Evolutionary conservation across 495 filamentous ascomycete genomes (phyloP).

Genomic region (Penicillium longicatenatum): DNA sequence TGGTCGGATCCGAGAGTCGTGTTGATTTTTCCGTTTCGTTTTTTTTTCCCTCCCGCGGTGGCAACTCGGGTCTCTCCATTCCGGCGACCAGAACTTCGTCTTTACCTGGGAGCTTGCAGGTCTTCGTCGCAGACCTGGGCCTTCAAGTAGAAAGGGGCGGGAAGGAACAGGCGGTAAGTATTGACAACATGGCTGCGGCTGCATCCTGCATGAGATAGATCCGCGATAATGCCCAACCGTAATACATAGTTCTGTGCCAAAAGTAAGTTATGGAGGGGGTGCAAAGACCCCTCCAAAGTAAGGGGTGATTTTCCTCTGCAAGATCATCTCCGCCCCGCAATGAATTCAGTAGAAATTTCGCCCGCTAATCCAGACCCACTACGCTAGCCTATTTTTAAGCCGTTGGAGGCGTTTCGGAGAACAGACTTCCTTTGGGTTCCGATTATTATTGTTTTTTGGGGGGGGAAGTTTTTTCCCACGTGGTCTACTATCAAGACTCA

Average conservation of each 20-base stretch:
- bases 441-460: neutral
- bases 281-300: constrained; percentile 5
- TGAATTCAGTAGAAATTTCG: constrained; percentile 21
- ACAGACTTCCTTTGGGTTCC: neutral
- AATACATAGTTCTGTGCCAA: too few relatives aligned
- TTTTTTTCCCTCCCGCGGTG: constrained; percentile 17
- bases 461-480: too few relatives aligned
- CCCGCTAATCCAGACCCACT: constrained; percentile 21
- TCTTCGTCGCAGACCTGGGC: neutral
- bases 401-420: constrained; percentile 8
- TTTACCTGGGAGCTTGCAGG: constrained; percentile 8
- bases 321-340: constrained; percentile 36
- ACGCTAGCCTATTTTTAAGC: constrained; percentile 20
- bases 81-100: constrained; percentile 11
- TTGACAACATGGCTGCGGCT: constrained; percentile 19
- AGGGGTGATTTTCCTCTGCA: constrained; percentile 26
- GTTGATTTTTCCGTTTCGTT: constrained; percentile 10
- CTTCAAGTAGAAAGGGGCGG: neutral
- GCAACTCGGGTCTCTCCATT: constrained; percentile 27
- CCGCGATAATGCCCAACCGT: neutral
- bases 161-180: constrained; percentile 24
- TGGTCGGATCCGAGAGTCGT: constrained; percentile 17
- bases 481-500: neutral
- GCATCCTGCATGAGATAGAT: constrained; percentile 30
- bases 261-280: neutral